Base-by-base conservation (phyloP, 345 rosid genomes). In the Sonneratia caseolaris region DNA sequence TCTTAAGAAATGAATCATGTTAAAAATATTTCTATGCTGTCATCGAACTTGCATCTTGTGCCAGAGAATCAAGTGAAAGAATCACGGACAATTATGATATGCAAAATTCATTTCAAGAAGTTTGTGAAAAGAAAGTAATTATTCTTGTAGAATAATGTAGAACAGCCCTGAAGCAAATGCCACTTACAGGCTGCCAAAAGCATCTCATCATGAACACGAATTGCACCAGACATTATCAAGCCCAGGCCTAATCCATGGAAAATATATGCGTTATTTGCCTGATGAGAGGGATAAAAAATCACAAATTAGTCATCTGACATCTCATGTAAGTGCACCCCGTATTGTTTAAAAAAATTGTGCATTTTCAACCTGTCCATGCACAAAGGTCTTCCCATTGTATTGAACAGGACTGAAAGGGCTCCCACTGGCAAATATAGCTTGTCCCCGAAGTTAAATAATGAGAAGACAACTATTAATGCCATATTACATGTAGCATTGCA, bases 211-310 rank as follows among this genome's bases (percentile, higher is more conserved):
- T 91, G 97, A 72, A 89, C 96, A 22, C 97, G 98, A 65, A 91
- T 93, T 19, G 98, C 79, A 66, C 98, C 98, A 3, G 98, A 93
- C 92, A 93, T 91, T 66, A 93, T 84, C 77, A 93, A 76, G 68
- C 98, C 98, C 71, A 93, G 86, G 71, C 98, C 98, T 45, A 93
- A 78, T 74, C 98, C 98, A 42, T 97, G 98, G 87, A 91, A 93
- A 64, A 93, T 88, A 84, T 93, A 93, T 24, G 98, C 98, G 75
- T 91, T 93, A 81, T 93, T 93, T 64, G 97, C 92, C 98, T 91
- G 89, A 72, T 79, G 24, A 55, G 35, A 61, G 69, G 61, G 8
- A 66, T 55, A 68, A 3, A 45, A 40, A 24, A 35, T 71, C 42
- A 64, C 56, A 32, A 37, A 51, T 81, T 64, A 78, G 53, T 74